These are phyloP conservation scores for Aspergillus quadricinctus DNA, from an alignment of 2,329 filamentous ascomycete species.

Conservation along the genomic window DNA sequence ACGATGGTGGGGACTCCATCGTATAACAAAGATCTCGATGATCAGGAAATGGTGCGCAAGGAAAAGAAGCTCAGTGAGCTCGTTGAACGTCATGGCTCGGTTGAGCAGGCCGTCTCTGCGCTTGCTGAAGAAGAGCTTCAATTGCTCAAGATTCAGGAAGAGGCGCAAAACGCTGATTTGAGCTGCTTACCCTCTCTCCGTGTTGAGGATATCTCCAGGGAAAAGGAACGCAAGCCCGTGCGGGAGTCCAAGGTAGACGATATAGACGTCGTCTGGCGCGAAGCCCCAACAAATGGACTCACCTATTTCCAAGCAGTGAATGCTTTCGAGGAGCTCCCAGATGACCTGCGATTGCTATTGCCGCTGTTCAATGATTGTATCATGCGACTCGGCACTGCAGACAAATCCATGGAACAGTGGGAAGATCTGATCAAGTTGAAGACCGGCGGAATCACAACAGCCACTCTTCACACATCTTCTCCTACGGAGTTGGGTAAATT, in stretches of 20 bases:
- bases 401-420: constrained; percentile 86
- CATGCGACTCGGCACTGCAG: constrained; percentile 86
- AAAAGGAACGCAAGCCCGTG: constrained; percentile 69
- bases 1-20: constrained; percentile 84
- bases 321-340: constrained; percentile 70
- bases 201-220: constrained; percentile 81
- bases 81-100: constrained; percentile 63
- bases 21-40: constrained; percentile 68
- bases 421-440: constrained; percentile 96
- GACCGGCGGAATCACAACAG: constrained; percentile 83
- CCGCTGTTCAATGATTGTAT: constrained; percentile 89
- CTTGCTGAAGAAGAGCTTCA: constrained; percentile 75
- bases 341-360: constrained; percentile 77
- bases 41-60: constrained; percentile 74
- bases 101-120: constrained; percentile 65
- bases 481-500: constrained; percentile 66
- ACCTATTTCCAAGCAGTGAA: constrained; percentile 95
- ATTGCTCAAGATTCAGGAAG: constrained; percentile 75
- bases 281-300: constrained; percentile 89
- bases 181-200: constrained; percentile 84
- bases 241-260: constrained; percentile 54
- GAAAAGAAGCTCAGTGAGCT: constrained; percentile 68
- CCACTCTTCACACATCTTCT: constrained; percentile 76
- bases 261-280: constrained; percentile 78
- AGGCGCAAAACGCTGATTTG: constrained; percentile 77